These are phyloP conservation scores for Sarocladium brachiariae DNA, from an alignment of 2,329 filamentous ascomycete species.

Conservation along the genomic window DNA sequence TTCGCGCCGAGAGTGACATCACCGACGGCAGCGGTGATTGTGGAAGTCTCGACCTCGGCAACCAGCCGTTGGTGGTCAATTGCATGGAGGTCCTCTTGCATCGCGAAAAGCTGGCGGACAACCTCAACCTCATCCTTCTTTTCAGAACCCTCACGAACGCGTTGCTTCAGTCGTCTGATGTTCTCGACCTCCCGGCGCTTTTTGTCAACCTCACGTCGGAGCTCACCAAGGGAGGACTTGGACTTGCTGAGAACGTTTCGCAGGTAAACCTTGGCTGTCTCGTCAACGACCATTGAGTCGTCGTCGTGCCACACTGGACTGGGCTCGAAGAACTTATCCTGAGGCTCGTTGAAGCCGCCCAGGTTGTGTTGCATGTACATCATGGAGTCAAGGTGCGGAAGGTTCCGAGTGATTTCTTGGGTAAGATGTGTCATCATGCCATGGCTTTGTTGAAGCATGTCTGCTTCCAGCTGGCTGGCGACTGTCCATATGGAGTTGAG, in stretches of 20 bases:
- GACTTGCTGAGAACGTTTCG: conserved; percentile 89
- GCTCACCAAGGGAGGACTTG: conserved; percentile 72
- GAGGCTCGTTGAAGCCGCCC: conserved; percentile 72
- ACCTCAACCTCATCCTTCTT: conserved; percentile 84
- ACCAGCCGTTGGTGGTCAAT: conserved; percentile 77
- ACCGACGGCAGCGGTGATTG: conserved; percentile 84
- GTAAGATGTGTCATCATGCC: conserved; percentile 66
- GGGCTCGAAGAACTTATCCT: conserved; percentile 81
- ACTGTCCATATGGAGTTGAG: conserved; percentile 81
- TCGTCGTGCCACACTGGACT: conserved; percentile 98
- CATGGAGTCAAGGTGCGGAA: conserved; percentile 84
- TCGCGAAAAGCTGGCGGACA: conserved; percentile 71
- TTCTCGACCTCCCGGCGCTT: conserved; percentile 80
- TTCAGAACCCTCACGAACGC: conserved; percentile 74
- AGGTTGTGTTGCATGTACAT: conserved; percentile 97
- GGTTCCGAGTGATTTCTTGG: conserved; percentile 79
- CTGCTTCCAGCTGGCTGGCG: conserved; percentile 72
- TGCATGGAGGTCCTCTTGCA: conserved; percentile 81
- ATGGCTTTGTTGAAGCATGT: conserved; percentile 67
- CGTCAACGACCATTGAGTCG: conserved; percentile 76
- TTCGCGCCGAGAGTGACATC: conserved; percentile 88
- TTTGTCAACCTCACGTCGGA: conserved; percentile 77
- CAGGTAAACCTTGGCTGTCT: conserved; percentile 80
- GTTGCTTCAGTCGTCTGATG: conserved; percentile 65
- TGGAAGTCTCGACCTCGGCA: conserved; percentile 87